These are phyloP conservation scores for Globisporangium nodosum DNA, from an alignment of 352 stramenopile genomes.

Conservation along the genomic window DNA sequence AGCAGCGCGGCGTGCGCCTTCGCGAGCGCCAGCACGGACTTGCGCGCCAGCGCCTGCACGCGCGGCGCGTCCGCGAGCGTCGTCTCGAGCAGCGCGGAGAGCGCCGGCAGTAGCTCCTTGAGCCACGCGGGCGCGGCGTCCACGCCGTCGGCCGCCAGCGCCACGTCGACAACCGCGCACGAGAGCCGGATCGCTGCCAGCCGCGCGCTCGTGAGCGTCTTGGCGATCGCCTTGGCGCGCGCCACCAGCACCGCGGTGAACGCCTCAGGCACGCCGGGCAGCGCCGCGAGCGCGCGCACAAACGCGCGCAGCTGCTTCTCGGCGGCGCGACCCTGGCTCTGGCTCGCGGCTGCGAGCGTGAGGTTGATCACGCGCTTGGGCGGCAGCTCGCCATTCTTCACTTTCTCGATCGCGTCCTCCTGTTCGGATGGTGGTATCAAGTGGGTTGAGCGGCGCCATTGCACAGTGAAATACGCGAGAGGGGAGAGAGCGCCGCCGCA, in stretches of 20 bases:
- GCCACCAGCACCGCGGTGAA: constrained; percentile 44
- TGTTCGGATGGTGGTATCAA: constrained; percentile 4
- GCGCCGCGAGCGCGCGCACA: constrained; percentile 23
- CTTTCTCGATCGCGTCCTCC: constrained; percentile 62
- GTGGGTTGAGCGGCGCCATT: background rate
- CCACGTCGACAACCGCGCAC: constrained; percentile 41
- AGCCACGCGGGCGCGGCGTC: constrained; percentile 29
- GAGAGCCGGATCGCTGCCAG: constrained; percentile 55
- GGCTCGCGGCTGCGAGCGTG: constrained; percentile 45
- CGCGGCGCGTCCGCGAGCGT: constrained; percentile 41
- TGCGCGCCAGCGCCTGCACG: constrained; percentile 33
- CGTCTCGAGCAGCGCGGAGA: constrained; percentile 54
- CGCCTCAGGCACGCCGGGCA: constrained; percentile 40
- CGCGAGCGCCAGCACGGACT: constrained; percentile 38
- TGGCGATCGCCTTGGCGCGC: constrained; percentile 31
- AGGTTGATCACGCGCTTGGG: constrained; percentile 65
- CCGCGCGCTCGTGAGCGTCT: constrained; percentile 47
- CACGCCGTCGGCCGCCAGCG: constrained; percentile 9
- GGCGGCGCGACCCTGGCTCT: constrained; percentile 47
- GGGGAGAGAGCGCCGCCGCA: constrained; percentile 8
- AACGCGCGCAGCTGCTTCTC: constrained; percentile 52
- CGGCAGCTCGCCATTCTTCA: constrained; percentile 45
- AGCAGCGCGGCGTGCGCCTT: constrained; percentile 34
- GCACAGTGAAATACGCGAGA: background rate
- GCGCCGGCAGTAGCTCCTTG: constrained; percentile 32